Conservation (phyloP, 179 eudicot species). For the Corrigiola litoralis region DNA sequence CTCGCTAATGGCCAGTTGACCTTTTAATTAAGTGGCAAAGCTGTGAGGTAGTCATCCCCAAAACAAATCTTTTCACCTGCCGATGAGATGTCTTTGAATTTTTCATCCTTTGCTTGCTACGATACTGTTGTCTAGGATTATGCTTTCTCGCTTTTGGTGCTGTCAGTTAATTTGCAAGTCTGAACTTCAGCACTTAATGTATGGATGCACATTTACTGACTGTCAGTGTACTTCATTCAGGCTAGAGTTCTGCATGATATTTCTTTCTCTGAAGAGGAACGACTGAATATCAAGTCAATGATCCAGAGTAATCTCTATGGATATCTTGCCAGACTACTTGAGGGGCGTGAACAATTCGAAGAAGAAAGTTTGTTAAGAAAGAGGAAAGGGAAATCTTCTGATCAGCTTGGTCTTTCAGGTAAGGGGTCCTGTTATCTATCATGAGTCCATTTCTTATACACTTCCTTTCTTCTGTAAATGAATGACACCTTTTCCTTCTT, state of each 20-base stretch:
- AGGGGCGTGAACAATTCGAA: slow-evolving; percentile 68
- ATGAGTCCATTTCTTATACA: neutral
- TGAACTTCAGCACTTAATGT: neutral
- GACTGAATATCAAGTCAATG: slow-evolving; percentile 56
- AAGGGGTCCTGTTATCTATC: slow-evolving; percentile 5
- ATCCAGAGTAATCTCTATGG: slow-evolving; percentile 68
- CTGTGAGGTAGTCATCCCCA: neutral
- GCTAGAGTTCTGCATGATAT: slow-evolving; percentile 54
- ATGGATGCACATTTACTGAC: slow-evolving; percentile 2
- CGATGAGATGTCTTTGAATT: no score
- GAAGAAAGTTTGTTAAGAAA: slow-evolving; percentile 45
- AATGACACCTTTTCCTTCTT: neutral
- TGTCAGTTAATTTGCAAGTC: neutral
- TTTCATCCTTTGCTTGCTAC: no score
- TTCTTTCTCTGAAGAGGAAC: slow-evolving; percentile 62
- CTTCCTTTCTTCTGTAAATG: neutral
- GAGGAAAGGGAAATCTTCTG: slow-evolving; percentile 27
- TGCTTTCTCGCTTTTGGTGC: neutral
- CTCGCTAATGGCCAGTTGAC: neutral
- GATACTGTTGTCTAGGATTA: no score
- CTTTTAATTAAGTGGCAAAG: neutral
- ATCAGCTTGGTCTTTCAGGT: slow-evolving; percentile 38
- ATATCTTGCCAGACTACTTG: slow-evolving; percentile 63
- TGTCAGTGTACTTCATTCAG: slow-evolving; percentile 29
- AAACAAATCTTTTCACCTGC: no score